phyloP scores from a whole-genome alignment of 176 grass and related monocot genomes.

The Olyra latifolia region DNA sequence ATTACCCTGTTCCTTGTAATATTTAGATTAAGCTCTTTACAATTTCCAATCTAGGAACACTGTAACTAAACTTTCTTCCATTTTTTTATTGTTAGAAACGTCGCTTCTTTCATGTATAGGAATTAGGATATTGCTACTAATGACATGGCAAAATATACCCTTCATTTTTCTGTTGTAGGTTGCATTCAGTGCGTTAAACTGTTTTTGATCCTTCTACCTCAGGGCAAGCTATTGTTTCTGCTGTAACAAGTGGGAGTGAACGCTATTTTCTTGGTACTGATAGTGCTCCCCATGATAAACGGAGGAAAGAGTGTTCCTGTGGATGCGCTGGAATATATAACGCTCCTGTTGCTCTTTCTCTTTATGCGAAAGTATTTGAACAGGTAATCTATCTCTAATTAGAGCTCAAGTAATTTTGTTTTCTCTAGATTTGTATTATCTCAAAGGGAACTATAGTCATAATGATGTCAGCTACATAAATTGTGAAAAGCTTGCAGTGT shows the following conservation, averaged over 20 bases:
- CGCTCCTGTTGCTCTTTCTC: conserved; percentile 79
- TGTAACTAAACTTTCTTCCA: neutral
- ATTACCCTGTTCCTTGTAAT: neutral
- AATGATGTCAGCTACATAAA: neutral
- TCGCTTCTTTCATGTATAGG: neutral
- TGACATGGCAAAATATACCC: neutral
- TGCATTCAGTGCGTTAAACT: neutral
- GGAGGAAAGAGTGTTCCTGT: conserved; percentile 84
- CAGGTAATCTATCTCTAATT: conserved; percentile 51
- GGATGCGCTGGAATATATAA: conserved; percentile 96
- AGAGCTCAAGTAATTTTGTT: neutral
- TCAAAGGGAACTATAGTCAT: neutral
- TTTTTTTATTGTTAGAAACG: neutral
- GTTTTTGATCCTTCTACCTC: conserved; percentile 33
- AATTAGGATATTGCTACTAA: neutral
- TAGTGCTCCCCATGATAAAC: conserved; percentile 84
- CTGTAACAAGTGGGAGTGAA: conserved; percentile 85
- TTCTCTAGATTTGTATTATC: neutral
- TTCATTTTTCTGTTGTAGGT: neutral
- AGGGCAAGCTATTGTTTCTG: conserved; percentile 87
- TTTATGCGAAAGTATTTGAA: conserved; percentile 93
- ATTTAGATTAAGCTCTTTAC: neutral
- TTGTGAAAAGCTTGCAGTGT: neutral
- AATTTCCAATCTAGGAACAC: neutral
- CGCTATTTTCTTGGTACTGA: conserved; percentile 90